Conservation (phyloP, 2,329 filamentous ascomycete genomes). For the Teratosphaeria zuluensis region DNA sequence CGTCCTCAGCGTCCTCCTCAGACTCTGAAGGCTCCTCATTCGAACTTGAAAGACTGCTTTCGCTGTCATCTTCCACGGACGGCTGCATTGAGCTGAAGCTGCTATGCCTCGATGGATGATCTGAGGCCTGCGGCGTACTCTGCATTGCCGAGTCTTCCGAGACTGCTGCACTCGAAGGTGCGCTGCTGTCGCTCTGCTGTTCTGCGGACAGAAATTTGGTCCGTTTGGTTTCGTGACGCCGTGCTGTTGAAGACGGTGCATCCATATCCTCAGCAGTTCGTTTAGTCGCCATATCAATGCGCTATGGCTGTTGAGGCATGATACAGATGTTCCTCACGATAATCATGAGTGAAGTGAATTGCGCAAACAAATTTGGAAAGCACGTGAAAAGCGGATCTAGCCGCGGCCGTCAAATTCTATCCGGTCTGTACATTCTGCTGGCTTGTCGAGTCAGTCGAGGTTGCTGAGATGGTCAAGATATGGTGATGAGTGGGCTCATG, state of each 20-base stretch:
- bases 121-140: slow-evolving; percentile 3
- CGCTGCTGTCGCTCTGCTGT: slow-evolving; percentile 5
- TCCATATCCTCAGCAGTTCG: background rate
- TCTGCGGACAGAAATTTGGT: background rate
- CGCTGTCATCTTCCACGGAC: slow-evolving; percentile 1
- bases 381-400: background rate
- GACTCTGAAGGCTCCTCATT: slow-evolving; percentile 3
- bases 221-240: background rate
- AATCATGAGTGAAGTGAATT: background rate
- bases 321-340: background rate
- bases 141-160: slow-evolving; percentile 4
- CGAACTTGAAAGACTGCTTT: slow-evolving; percentile 6
- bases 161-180: slow-evolving; percentile 1
- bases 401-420: background rate
- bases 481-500: background rate
- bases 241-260: background rate
- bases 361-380: background rate
- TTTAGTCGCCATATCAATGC: background rate
- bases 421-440: background rate
- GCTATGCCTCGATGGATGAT: background rate
- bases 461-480: background rate
- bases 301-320: background rate
- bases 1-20: slow-evolving; percentile 2
- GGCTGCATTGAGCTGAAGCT: slow-evolving; percentile 1
- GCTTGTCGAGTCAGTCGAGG: no score